Conservation (phyloP, 495 filamentous ascomycete genomes). For the Penicillium fimorum region DNA sequence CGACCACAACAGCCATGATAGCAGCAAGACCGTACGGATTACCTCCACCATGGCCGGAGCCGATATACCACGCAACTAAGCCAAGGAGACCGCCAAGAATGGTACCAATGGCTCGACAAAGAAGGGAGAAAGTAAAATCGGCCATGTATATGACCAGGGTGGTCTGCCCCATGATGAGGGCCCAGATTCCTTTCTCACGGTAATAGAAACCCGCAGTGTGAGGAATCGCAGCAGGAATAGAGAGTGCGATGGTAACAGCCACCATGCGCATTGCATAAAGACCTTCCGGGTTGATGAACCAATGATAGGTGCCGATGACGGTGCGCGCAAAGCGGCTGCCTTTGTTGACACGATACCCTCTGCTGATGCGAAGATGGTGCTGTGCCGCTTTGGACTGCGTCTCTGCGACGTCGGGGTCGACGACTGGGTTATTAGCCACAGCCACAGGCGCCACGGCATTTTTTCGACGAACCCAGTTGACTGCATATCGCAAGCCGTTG, state of each 20-base stretch:
- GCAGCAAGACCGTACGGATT: conserved; percentile 45
- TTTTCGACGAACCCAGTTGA: conserved; percentile 22
- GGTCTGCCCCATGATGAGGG: conserved; percentile 47
- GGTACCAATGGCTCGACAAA: conserved; percentile 35
- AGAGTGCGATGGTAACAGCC: conserved; percentile 41
- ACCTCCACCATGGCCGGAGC: conserved; percentile 40
- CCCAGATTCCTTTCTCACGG: conserved; percentile 47
- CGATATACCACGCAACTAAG: conserved; percentile 48
- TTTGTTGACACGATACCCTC: conserved; percentile 25
- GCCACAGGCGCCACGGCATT: conserved; percentile 19
- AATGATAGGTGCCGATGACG: conserved; percentile 30
- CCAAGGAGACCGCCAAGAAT: conserved; percentile 41
- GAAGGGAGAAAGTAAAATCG: conserved; percentile 41
- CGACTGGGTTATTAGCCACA: conserved; percentile 8
- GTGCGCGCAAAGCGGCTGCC: conserved; percentile 24
- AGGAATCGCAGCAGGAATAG: conserved; percentile 39
- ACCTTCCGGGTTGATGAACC: conserved; percentile 35
- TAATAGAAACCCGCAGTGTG: conserved; percentile 45
- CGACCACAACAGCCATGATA: conserved; percentile 34
- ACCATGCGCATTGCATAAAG: conserved; percentile 42
- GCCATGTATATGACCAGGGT: conserved; percentile 45
- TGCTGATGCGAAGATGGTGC: conserved; percentile 30
- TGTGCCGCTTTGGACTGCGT: conserved; percentile 27
- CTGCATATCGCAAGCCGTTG: conserved; percentile 25
- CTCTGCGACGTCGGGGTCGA: conserved; percentile 28